Percentiles rank a stretch among this genome's conserved stretches.
Conservation (phyloP, 306 rosid species). For the Trichosanthes cucumerina region DNA sequence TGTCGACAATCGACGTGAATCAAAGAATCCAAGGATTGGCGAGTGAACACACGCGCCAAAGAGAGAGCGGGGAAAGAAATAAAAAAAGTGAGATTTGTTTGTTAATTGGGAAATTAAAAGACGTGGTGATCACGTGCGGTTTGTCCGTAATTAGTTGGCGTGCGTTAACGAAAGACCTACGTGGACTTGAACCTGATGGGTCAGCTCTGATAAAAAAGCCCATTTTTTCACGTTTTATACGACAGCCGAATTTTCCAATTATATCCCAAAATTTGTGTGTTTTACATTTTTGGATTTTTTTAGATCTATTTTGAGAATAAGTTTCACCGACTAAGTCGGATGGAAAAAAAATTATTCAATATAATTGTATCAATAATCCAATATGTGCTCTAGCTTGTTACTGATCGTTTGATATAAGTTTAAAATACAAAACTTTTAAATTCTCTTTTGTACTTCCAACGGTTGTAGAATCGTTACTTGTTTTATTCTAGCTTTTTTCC, state of each 20-base stretch:
- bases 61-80: background rate
- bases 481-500: no score
- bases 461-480: no score
- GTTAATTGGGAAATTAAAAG: background rate
- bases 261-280: background rate
- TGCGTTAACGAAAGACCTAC: background rate
- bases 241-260: background rate
- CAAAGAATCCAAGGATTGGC: background rate
- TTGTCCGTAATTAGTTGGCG: background rate
- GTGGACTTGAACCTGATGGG: constrained; percentile 1
- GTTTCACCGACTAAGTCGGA: background rate
- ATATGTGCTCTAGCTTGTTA: no score
- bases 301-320: no score
- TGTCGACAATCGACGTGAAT: background rate
- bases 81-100: background rate
- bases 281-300: no score
- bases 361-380: background rate
- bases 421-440: no score
- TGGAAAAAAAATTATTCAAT: no score
- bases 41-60: background rate
- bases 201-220: background rate
- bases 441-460: no score
- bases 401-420: no score
- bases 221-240: background rate
- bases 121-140: constrained; percentile 2